Conservation (phyloP, 495 filamentous ascomycete species). For the Chaetomidium leptoderma region DNA sequence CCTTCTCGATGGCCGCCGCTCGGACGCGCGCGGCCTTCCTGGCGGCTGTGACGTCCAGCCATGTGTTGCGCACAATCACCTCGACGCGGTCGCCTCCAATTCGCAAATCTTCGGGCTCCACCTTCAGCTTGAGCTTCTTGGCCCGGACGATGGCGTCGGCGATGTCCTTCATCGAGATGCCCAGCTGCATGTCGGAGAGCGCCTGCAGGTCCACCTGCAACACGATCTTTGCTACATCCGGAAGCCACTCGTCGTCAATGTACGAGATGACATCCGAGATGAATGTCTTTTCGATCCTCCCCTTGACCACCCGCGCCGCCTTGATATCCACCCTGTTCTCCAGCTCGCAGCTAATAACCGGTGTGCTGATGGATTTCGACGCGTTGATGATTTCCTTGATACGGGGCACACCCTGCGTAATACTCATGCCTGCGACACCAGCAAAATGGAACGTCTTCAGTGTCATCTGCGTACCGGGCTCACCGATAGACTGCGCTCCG, state of each 20-base stretch:
- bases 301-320: slow-evolving; percentile 82
- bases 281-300: slow-evolving; percentile 84
- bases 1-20: slow-evolving; percentile 35
- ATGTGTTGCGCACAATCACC: slow-evolving; percentile 52
- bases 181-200: slow-evolving; percentile 72
- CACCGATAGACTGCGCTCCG: slow-evolving; percentile 95
- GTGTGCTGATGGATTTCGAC: slow-evolving; percentile 85
- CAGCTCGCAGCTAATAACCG: slow-evolving; percentile 81
- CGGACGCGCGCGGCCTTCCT: slow-evolving; percentile 52
- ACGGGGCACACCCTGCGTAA: slow-evolving; percentile 96
- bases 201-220: slow-evolving; percentile 73
- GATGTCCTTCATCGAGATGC: slow-evolving; percentile 66
- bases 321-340: slow-evolving; percentile 62
- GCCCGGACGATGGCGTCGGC: slow-evolving; percentile 64
- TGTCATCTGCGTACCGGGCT: slow-evolving; percentile 98
- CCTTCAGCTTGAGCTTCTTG: slow-evolving; percentile 73
- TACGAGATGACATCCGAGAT: slow-evolving; percentile 68
- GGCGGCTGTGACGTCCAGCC: slow-evolving; percentile 37
- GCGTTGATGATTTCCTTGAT: slow-evolving; percentile 99
- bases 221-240: slow-evolving; percentile 63
- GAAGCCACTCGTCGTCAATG: slow-evolving; percentile 79
- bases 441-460: slow-evolving; percentile 99
- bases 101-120: slow-evolving; percentile 38
- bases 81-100: slow-evolving; percentile 46
- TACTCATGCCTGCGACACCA: slow-evolving; percentile 98